These are phyloP conservation scores for Tetrastigma voinierianum DNA, from an alignment of 164 flowering plant species.

Conservation along the genomic window DNA sequence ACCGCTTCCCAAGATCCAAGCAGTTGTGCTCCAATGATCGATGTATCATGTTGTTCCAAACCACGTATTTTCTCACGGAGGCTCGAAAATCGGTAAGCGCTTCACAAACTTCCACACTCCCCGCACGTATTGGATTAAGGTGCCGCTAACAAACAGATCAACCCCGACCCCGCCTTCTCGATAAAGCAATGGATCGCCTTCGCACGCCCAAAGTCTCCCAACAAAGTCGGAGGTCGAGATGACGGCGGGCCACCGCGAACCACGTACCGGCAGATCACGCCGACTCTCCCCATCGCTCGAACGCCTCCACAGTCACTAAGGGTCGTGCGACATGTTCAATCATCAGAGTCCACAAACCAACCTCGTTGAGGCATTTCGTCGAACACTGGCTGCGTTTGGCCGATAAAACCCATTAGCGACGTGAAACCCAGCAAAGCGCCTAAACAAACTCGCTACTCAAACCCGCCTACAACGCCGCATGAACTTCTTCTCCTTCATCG, in stretches of 20 bases:
- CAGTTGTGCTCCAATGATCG: conserved; percentile 18
- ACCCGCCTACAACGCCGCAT: conserved; percentile 27
- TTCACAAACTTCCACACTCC: conserved; percentile 25
- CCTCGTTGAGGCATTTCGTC: conserved; percentile 28
- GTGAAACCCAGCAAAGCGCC: conserved; percentile 25
- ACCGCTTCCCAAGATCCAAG: conserved; percentile 14
- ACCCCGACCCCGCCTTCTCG: conserved; percentile 23
- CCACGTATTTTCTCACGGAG: conserved; percentile 20
- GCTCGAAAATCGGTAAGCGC: conserved; percentile 17
- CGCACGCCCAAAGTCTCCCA: conserved; percentile 17
- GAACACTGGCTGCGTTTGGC: conserved; percentile 17
- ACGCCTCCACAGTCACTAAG: conserved; percentile 19
- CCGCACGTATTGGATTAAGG: conserved; percentile 27
- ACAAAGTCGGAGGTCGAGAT: conserved; percentile 25
- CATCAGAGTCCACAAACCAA: conserved; percentile 26
- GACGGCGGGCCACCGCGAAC: conserved; percentile 24
- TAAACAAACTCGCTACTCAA: conserved; percentile 19
- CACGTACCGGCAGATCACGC: conserved; percentile 24
- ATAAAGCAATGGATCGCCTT: conserved; percentile 29
- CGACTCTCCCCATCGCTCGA: conserved; percentile 22
- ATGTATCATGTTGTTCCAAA: conserved; percentile 34
- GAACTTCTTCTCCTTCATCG: conserved; percentile 18
- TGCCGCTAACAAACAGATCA: conserved; percentile 26
- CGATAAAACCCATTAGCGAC: conserved; percentile 8
- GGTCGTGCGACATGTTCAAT: conserved; percentile 19